Evolutionary conservation across 345 rosid species (phyloP).

Genomic region (Melastoma malabathricum): DNA sequence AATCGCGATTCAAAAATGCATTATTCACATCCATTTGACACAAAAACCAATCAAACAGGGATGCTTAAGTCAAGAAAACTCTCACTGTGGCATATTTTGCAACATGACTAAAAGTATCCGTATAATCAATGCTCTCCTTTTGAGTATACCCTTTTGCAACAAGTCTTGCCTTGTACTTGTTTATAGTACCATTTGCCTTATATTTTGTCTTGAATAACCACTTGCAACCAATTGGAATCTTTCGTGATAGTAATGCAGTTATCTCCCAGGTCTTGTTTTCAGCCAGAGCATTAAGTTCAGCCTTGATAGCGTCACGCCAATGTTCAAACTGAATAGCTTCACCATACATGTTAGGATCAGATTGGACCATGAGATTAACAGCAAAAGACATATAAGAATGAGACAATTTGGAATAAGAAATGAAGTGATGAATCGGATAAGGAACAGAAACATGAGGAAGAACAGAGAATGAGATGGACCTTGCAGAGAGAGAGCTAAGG

Average conservation of each 20-base stretch:
- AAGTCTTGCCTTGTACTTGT: not conserved
- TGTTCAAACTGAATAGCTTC: not conserved
- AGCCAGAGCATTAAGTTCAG: not conserved
- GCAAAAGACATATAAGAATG: not conserved
- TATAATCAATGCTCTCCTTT: not conserved
- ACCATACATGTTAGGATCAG: not conserved
- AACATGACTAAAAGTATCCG: not conserved
- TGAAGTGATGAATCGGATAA: too few relatives aligned
- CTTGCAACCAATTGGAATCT: not conserved
- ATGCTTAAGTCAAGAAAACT: not conserved
- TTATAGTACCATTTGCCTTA: not conserved
- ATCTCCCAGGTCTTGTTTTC: conserved; percentile 1
- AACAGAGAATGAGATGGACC: too few relatives aligned
- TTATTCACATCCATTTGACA: conserved; percentile 1
- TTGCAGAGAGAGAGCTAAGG: too few relatives aligned
- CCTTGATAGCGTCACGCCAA: not conserved
- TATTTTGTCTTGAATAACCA: conserved; percentile 3
- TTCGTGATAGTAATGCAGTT: not conserved
- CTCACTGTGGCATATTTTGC: not conserved
- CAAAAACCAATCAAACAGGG: not conserved
- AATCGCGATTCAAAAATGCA: not conserved
- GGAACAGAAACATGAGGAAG: too few relatives aligned
- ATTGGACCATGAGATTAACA: not conserved
- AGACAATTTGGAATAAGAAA: not conserved
- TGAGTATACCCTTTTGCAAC: not conserved